A percentile compares a stretch with the other conserved stretches of the same genome.
Conservation (phyloP, 495 filamentous ascomycete species). For the Sordaria brevicollis region DNA sequence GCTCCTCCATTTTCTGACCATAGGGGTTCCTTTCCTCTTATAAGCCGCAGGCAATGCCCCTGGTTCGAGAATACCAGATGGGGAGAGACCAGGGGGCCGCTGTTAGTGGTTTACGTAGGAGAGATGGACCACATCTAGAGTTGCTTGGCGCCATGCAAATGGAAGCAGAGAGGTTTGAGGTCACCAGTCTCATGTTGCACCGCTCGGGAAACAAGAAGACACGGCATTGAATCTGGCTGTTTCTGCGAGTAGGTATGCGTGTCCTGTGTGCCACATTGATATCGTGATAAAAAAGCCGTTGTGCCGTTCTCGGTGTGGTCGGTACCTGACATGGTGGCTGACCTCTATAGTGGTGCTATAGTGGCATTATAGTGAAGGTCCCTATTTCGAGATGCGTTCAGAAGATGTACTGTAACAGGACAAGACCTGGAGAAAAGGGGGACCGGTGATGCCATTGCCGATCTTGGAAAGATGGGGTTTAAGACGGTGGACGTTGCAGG, state of each 20-base stretch:
- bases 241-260: neutral
- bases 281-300: neutral
- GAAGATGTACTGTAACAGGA: neutral
- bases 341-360: neutral
- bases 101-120: too few relatives aligned
- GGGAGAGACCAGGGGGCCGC: neutral
- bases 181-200: neutral
- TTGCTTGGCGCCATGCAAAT: neutral
- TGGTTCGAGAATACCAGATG: neutral
- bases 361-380: too few relatives aligned
- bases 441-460: neutral
- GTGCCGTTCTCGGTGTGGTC: neutral
- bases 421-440: neutral
- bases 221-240: neutral
- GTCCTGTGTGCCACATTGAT: neutral
- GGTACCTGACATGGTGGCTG: neutral
- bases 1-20: neutral
- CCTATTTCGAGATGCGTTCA: neutral
- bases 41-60: neutral
- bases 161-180: neutral
- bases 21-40: neutral
- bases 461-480: neutral
- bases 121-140: neutral
- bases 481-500: neutral
- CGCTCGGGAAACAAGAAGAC: neutral